These are phyloP conservation scores for Trichoderma polysporum DNA, from an alignment of 2,329 filamentous ascomycete species.

Conservation along the genomic window DNA sequence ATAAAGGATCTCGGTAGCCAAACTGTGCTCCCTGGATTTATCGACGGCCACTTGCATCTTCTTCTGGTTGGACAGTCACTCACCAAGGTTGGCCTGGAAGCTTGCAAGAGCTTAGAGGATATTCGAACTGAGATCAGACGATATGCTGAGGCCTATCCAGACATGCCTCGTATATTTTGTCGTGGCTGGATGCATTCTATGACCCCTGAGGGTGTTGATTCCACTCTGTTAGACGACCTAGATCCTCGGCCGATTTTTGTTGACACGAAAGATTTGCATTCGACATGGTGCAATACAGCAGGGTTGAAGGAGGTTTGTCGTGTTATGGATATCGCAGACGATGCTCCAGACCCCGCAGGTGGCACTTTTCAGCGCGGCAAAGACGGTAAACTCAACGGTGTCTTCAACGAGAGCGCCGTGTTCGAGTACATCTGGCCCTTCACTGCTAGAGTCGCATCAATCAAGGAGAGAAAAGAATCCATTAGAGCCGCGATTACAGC, in stretches of 20 bases:
- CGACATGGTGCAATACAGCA: slow-evolving; percentile 55
- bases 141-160: slow-evolving; percentile 48
- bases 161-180: slow-evolving; percentile 50
- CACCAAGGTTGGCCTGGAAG: slow-evolving; percentile 49
- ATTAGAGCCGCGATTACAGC: slow-evolving; percentile 49
- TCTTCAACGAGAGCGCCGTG: slow-evolving; percentile 53
- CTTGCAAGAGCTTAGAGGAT: slow-evolving; percentile 49
- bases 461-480: slow-evolving; percentile 48
- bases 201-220: slow-evolving; percentile 46
- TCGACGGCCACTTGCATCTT: slow-evolving; percentile 59
- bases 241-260: slow-evolving; percentile 56
- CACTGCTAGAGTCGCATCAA: slow-evolving; percentile 46
- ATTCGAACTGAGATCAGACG: slow-evolving; percentile 47
- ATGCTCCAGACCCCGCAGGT: slow-evolving; percentile 47
- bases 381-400: slow-evolving; percentile 47
- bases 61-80: slow-evolving; percentile 54
- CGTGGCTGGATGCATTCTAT: slow-evolving; percentile 57
- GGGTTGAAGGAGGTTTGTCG: slow-evolving; percentile 46
- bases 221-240: slow-evolving; percentile 48
- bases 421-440: slow-evolving; percentile 57
- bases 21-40: slow-evolving; percentile 54
- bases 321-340: slow-evolving; percentile 42
- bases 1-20: slow-evolving; percentile 33
- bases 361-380: slow-evolving; percentile 53
- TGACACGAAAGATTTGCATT: slow-evolving; percentile 57